Evolutionary conservation across 805 yeast species (phyloP), one percentile per base, ranked within the genome.

Genomic region (Naumovozyma castellii): DNA sequence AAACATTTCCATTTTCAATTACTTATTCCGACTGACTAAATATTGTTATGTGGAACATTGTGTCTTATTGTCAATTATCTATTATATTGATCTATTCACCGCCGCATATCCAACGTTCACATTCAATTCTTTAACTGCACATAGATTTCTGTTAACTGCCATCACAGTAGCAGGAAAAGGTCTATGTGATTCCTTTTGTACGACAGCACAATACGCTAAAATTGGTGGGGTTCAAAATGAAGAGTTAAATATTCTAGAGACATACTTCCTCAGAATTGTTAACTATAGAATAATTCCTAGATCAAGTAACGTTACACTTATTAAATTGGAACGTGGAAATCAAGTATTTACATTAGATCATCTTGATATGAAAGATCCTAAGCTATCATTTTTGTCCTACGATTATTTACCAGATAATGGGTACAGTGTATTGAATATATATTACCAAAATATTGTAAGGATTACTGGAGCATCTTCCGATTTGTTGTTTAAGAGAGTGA

Each of bases 91-190:
- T 57, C 67, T 92, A 19, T 65, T 92, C 39, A 76, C 94, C 12
- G 74, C 78, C 37, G 79, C 81, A 36, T 90, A 80, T 55, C 78
- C 86, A 3, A 73, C 75, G 32, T 90, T 90, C 65, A 82, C 88
- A 14, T 65, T 90, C 44, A 90, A 86, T 62, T 83, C 95, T 1
- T 73, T 92, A 58, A 90, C 98, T 0, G 96, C 90, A 3, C 98
- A 90, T 58, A 72, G 98, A 42, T 92, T 87, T 53, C 62, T 90
- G 39, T 68, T 90, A 32, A 88, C 95, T 0, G 92, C 95, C 1
- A 87, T 95, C 0, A 84, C 94, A 43, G 76, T 90, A 2, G 94
- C 92, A 0, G 80, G 90, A 47, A 90, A 90, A 58, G 90, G 94
- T 1, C 69, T 87, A 47, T 87, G 95, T 61, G 98, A 90, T 63